Conservation (phyloP, 148 eudicot genomes). For the Dianthus caryophyllus region DNA sequence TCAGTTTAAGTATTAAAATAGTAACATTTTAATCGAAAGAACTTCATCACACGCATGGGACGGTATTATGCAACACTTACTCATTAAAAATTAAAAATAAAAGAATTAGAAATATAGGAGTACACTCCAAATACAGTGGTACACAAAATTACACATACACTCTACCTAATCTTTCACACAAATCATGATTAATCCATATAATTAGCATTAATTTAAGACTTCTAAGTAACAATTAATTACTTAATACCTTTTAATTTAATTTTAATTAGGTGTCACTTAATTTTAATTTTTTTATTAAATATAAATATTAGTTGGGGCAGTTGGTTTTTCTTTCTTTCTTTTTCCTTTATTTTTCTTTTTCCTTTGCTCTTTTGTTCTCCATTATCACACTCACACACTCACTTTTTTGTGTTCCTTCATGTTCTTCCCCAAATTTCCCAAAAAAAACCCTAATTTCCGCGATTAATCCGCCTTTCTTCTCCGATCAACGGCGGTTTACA, state of each 20-base stretch:
- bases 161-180: constrained; percentile 36
- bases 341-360: constrained; percentile 15
- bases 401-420: constrained; percentile 1
- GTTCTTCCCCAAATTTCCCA: constrained; percentile 17
- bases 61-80: no score
- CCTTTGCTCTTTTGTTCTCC: constrained; percentile 7
- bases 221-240: no score
- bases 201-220: neutral
- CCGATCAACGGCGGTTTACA: constrained; percentile 15
- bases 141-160: constrained; percentile 10
- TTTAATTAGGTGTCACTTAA: neutral
- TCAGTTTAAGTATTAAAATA: no score
- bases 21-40: no score
- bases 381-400: constrained; percentile 3
- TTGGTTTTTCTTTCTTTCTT: constrained; percentile 14
- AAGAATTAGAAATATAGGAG: no score
- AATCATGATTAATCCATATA: constrained; percentile 6
- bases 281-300: no score
- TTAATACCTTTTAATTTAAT: no score
- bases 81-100: no score
- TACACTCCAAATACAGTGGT: no score
- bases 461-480: constrained; percentile 7
- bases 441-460: constrained; percentile 15
- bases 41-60: no score
- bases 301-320: neutral